phyloP scores from a whole-genome alignment of 192 early-diverging fungal genomes.

The Backusella luteola region DNA sequence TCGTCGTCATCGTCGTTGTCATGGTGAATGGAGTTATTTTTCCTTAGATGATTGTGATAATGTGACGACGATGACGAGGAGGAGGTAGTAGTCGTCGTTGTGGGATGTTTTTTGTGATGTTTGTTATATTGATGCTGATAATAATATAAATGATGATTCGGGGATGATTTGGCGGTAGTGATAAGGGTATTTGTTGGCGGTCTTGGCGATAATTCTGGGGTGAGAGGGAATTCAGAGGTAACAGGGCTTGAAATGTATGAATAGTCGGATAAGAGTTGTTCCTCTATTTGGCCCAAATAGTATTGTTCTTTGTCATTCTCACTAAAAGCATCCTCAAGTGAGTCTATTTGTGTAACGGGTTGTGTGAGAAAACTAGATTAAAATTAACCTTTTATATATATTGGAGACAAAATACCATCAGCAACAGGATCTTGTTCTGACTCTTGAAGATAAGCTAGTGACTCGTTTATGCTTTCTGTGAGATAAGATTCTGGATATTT shows the following conservation, averaged over 20 bases:
- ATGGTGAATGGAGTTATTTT: neutral
- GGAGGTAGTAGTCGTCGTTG: neutral
- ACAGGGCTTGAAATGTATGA: slow-evolving; percentile 8
- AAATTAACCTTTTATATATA: neutral
- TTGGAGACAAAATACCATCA: neutral
- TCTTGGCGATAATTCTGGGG: slow-evolving; percentile 23
- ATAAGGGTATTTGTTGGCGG: neutral
- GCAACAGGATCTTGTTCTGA: neutral
- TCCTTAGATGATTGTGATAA: neutral
- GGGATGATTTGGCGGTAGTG: neutral
- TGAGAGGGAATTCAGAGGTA: slow-evolving; percentile 16
- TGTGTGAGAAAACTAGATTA: slow-evolving; percentile 2
- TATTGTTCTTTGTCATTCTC: slow-evolving; percentile 16
- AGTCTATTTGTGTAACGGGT: slow-evolving; percentile 7
- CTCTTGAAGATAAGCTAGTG: slow-evolving; percentile 14
- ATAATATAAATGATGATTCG: neutral
- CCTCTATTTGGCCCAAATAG: slow-evolving; percentile 12
- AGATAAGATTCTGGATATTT: slow-evolving; percentile 11
- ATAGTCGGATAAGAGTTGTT: neutral
- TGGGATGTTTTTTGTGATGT: neutral
- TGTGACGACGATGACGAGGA: neutral
- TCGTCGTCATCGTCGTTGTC: neutral
- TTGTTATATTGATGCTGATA: neutral
- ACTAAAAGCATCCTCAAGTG: slow-evolving; percentile 8
- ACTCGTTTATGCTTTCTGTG: slow-evolving; percentile 3